Evolutionary conservation across 306 rosid genomes (phyloP).

Genomic region (Citrullus amarus): DNA sequence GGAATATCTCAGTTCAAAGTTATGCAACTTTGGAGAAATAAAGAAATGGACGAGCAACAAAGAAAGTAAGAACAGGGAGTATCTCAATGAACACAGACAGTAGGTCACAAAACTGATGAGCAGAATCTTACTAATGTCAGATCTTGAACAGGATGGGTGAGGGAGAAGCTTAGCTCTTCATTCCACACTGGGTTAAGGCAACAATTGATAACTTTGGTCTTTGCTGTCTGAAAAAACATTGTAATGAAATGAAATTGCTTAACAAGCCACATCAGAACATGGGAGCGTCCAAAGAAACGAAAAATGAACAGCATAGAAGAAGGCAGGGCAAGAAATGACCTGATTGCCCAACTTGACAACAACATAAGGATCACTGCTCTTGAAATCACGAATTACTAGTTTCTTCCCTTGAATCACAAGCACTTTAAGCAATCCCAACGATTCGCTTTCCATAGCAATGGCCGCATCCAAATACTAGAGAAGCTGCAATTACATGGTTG

Average conservation of each 20-base stretch:
- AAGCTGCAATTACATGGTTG: background rate
- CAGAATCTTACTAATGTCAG: constrained; percentile 57
- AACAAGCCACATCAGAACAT: background rate
- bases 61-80: background rate
- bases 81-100: background rate
- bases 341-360: constrained; percentile 79
- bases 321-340: constrained; percentile 24
- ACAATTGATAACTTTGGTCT: constrained; percentile 85
- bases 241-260: constrained; percentile 9
- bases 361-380: constrained; percentile 95
- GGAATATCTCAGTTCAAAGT: background rate
- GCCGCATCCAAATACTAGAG: constrained; percentile 1
- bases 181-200: constrained; percentile 98
- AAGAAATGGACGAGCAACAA: background rate
- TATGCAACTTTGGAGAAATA: background rate
- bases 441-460: background rate
- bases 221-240: constrained; percentile 58
- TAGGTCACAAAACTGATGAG: background rate
- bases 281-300: background rate
- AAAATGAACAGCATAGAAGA: background rate
- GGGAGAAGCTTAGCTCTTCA: constrained; percentile 69
- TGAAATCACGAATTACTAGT: constrained; percentile 91
- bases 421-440: constrained; percentile 57
- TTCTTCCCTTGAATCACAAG: constrained; percentile 66
- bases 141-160: constrained; percentile 52